phyloP scores from a whole-genome alignment of 148 eudicot genomes.

The Rhododendron williamsianum region DNA sequence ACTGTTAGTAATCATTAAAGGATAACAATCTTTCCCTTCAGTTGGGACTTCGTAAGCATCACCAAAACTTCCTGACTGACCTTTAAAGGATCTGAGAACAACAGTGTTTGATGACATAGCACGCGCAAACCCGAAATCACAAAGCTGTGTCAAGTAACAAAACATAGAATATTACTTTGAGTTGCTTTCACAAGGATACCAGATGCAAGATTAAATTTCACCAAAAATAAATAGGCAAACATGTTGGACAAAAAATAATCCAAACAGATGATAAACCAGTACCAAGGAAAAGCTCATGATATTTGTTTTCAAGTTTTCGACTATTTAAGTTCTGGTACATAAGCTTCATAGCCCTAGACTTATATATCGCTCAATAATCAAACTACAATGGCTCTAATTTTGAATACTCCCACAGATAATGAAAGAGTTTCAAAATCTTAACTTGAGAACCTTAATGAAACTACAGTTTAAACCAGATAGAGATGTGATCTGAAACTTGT shows the following conservation, averaged over 20 bases:
- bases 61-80: slow-evolving; percentile 29
- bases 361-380: not conserved
- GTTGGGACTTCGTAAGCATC: not conserved
- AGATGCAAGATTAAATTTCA: not conserved
- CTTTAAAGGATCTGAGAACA: slow-evolving; percentile 93
- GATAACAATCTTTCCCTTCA: not conserved
- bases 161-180: not conserved
- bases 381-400: not conserved
- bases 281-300: not conserved
- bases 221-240: not conserved
- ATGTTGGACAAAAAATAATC: not conserved
- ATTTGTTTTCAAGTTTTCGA: not conserved
- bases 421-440: too few relatives aligned
- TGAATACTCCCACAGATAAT: too few relatives aligned
- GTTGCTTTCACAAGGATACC: not conserved
- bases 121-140: slow-evolving; percentile 99
- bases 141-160: slow-evolving; percentile 57
- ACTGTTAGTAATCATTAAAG: not conserved
- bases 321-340: not conserved
- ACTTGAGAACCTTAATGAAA: too few relatives aligned
- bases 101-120: slow-evolving; percentile 98
- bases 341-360: not conserved
- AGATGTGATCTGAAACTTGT: too few relatives aligned
- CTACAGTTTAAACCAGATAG: too few relatives aligned
- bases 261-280: not conserved